phyloP scores from a whole-genome alignment of 148 eudicot species.

The Mesembryanthemum crystallinum region DNA sequence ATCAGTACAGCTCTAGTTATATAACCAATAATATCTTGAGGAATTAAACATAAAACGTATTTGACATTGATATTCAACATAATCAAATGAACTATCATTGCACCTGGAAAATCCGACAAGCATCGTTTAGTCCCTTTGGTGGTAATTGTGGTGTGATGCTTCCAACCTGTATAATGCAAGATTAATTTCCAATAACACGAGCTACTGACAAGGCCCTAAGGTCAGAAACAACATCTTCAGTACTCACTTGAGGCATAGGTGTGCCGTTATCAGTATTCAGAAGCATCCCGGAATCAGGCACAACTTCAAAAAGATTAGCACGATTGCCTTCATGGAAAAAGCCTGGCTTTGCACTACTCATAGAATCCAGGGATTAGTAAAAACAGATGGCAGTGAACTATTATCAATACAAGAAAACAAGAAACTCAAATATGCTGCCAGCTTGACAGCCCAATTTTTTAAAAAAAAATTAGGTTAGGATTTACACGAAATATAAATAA shows the following conservation, averaged over 20 bases:
- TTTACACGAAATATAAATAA: too few species aligned
- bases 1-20: background rate
- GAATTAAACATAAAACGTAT: background rate
- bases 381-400: background rate
- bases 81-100: slow-evolving; percentile 5
- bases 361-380: background rate
- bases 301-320: slow-evolving; percentile 88
- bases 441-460: too few species aligned
- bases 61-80: background rate
- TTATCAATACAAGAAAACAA: background rate
- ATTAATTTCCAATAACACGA: slow-evolving; percentile 3
- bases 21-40: background rate
- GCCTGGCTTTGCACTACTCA: slow-evolving; percentile 84
- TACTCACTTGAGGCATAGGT: slow-evolving; percentile 86
- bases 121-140: slow-evolving; percentile 39
- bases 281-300: slow-evolving; percentile 84
- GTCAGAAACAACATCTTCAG: background rate
- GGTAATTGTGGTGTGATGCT: slow-evolving; percentile 41
- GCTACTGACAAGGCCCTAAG: background rate
- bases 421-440: background rate
- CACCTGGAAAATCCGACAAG: slow-evolving; percentile 89
- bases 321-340: slow-evolving; percentile 94
- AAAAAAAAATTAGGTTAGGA: too few species aligned
- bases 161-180: slow-evolving; percentile 52
- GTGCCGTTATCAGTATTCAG: slow-evolving; percentile 95